Conservation (phyloP, 176 grass and related monocot genomes). For the Triticum monococcum region DNA sequence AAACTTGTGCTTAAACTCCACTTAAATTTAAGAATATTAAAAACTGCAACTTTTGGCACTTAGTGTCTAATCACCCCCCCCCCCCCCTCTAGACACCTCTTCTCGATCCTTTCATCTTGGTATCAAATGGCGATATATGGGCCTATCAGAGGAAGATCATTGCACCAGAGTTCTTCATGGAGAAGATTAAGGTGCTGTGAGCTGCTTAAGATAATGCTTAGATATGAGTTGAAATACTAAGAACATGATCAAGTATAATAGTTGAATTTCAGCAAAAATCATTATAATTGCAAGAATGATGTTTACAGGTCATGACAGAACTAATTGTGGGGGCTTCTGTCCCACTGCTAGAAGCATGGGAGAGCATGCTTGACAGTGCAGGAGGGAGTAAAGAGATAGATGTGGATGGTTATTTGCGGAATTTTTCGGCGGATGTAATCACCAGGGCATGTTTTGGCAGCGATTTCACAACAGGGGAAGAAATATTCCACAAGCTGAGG, state of each 20-base stretch:
- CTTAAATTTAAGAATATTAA: no score
- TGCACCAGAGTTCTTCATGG: slow-evolving; percentile 67
- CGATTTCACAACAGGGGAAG: not conserved
- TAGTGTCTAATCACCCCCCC: no score
- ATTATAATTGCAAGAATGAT: not conserved
- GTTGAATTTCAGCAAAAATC: not conserved
- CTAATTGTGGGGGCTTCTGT: slow-evolving; percentile 51
- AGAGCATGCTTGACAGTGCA: slow-evolving; percentile 32
- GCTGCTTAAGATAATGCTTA: not conserved
- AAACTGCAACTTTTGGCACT: no score
- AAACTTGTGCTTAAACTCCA: no score
- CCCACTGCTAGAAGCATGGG: slow-evolving; percentile 54
- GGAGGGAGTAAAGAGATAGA: slow-evolving; percentile 58
- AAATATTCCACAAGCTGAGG: slow-evolving; percentile 29
- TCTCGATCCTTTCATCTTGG: no score
- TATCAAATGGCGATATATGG: slow-evolving; percentile 32
- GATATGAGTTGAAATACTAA: slow-evolving; percentile 26
- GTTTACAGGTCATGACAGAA: slow-evolving; percentile 53
- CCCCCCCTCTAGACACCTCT: no score
- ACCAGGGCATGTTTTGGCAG: slow-evolving; percentile 49
- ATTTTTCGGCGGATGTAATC: slow-evolving; percentile 64
- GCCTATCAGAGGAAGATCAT: slow-evolving; percentile 66
- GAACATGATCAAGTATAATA: not conserved
- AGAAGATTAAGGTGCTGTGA: slow-evolving; percentile 67
- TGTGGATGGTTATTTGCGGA: slow-evolving; percentile 55